phyloP scores from a whole-genome alignment of 768 basidiomycete genomes.

The Dentipellis fragilis region DNA sequence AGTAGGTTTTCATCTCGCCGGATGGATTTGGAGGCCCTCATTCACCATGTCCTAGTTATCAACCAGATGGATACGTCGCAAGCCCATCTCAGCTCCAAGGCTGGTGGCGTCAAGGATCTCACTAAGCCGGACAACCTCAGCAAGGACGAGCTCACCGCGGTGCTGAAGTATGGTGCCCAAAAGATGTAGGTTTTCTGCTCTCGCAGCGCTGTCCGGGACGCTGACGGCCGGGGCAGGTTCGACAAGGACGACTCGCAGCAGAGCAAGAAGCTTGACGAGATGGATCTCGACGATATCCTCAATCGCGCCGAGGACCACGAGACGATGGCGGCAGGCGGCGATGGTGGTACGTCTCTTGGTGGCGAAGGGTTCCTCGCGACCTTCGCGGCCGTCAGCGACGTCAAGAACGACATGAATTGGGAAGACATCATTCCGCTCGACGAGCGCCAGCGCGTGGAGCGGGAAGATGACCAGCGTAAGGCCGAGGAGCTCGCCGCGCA shows the following conservation, averaged over 20 bases:
- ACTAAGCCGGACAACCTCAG: conserved; percentile 77
- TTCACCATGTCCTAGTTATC: conserved; percentile 56
- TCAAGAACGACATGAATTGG: conserved; percentile 99
- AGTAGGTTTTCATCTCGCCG: conserved; percentile 48
- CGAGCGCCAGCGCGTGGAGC: conserved; percentile 76
- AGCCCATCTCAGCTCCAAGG: conserved; percentile 84
- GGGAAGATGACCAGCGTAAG: conserved; percentile 68
- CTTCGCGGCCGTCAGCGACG: conserved; percentile 92
- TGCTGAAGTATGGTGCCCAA: conserved; percentile 97
- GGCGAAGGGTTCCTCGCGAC: conserved; percentile 94
- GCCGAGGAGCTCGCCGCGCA: conserved; percentile 61
- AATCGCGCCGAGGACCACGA: conserved; percentile 96
- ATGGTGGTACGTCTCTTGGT: conserved; percentile 89
- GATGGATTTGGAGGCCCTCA: neutral
- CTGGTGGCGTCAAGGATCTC: conserved; percentile 44
- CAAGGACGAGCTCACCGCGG: conserved; percentile 94
- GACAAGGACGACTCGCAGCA: conserved; percentile 93
- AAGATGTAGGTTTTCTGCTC: conserved; percentile 60
- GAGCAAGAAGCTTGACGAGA: conserved; percentile 93
- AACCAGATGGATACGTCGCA: conserved; percentile 99
- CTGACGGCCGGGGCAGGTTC: conserved; percentile 46
- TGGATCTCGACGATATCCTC: conserved; percentile 98
- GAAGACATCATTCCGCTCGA: conserved; percentile 97
- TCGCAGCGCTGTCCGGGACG: conserved; percentile 3
- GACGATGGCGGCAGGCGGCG: conserved; percentile 72